Conservation (phyloP, 1,284 basidiomycete species). For the Fistulinella staudtii region DNA sequence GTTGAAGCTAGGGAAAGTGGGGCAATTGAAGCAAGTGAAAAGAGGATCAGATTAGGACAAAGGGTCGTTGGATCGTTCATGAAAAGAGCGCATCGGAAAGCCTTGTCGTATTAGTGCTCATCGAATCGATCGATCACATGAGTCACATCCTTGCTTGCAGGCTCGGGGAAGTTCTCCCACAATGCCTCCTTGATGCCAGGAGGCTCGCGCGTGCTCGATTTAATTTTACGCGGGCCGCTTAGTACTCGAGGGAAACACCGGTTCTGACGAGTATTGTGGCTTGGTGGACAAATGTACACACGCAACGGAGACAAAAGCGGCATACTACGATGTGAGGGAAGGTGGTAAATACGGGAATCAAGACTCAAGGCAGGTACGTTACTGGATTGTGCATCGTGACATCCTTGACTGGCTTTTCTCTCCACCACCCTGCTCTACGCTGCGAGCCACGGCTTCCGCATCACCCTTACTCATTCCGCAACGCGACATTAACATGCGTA, state of each 20-base stretch:
- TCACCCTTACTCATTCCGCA: constrained; percentile 26
- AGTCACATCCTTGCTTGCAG: constrained; percentile 2
- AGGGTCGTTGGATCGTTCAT: constrained; percentile 1
- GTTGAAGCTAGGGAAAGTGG: not conserved
- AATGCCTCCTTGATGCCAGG: constrained; percentile 20
- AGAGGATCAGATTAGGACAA: constrained; percentile 5
- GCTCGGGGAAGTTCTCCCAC: constrained; percentile 2
- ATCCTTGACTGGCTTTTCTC: constrained; percentile 3
- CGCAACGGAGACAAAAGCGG: not conserved
- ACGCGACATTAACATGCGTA: constrained; percentile 21
- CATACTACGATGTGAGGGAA: not conserved
- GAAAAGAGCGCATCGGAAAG: constrained; percentile 1
- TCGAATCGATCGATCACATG: constrained; percentile 11
- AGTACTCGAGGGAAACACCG: not conserved
- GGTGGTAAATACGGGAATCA: constrained; percentile 8
- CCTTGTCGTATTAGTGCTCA: not conserved
- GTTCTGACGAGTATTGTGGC: too few species aligned
- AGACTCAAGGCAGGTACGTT: not conserved
- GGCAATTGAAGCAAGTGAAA: not conserved
- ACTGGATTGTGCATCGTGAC: constrained; percentile 22
- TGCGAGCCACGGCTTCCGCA: constrained; percentile 20
- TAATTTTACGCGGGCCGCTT: constrained; percentile 1
- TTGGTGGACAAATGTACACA: not conserved
- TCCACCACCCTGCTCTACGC: constrained; percentile 13
- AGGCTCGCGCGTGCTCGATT: constrained; percentile 6